Evolutionary conservation across 75 land plant species (phyloP).

Genomic region (Gnetum montanum): DNA sequence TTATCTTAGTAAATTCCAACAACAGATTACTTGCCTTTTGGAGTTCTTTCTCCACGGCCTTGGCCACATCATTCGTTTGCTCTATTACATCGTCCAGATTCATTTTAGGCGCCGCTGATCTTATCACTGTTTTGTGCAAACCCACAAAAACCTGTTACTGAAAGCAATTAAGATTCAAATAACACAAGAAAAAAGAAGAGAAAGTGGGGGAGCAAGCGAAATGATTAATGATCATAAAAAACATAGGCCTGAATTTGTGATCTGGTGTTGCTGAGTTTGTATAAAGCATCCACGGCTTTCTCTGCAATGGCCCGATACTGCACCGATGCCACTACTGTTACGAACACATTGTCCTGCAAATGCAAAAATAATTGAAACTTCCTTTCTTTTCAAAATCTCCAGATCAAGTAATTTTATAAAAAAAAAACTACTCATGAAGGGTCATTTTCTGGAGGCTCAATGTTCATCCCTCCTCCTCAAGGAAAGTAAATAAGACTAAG

Average conservation of each 20-base stretch:
- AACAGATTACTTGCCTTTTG: conserved; percentile 55
- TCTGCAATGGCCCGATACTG: conserved; percentile 47
- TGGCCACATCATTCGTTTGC: conserved; percentile 83
- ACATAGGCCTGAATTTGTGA: conserved; percentile 57
- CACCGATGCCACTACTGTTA: conserved; percentile 45
- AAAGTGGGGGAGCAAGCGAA: too few species aligned
- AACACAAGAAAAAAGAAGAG: not conserved
- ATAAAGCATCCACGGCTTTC: conserved; percentile 55
- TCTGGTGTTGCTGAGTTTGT: conserved; percentile 50
- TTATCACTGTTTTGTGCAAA: too few species aligned
- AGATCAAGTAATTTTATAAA: too few species aligned
- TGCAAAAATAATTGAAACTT: not conserved
- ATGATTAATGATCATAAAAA: conserved; percentile 38
- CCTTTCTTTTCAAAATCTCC: too few species aligned
- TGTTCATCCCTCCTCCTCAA: too few species aligned
- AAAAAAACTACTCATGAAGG: too few species aligned
- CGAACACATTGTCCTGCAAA: conserved; percentile 21
- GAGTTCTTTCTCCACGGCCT: conserved; percentile 70
- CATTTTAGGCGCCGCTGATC: conserved; percentile 75
- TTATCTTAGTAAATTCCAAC: too few species aligned
- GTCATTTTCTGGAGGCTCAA: too few species aligned
- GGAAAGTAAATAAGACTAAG: too few species aligned
- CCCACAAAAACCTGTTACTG: too few species aligned
- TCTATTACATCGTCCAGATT: conserved; percentile 71
- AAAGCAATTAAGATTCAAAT: not conserved